Conservation (phyloP, 2,329 filamentous ascomycete genomes). For the Colletotrichum sp. region DNA sequence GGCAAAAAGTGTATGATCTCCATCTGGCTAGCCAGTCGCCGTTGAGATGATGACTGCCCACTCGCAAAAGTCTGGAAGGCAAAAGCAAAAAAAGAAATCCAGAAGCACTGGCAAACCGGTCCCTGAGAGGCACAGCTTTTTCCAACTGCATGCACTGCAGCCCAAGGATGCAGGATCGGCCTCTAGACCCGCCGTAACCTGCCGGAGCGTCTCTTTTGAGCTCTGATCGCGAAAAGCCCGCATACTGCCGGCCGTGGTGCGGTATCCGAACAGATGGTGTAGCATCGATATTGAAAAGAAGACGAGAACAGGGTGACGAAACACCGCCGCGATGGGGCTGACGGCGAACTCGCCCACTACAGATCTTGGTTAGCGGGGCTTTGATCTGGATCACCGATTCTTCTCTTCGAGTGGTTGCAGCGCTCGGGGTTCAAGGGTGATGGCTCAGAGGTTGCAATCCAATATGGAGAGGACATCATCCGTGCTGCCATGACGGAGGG, state of each 20-base stretch:
- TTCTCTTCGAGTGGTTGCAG: background rate
- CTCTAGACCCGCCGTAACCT: background rate
- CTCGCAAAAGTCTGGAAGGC: background rate
- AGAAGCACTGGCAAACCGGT: background rate
- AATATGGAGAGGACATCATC: background rate
- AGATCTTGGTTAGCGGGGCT: slow-evolving; percentile 20
- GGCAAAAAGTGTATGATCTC: background rate
- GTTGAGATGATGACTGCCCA: background rate
- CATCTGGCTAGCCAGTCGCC: background rate
- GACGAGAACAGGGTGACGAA: slow-evolving; percentile 14
- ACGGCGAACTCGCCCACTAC: slow-evolving; percentile 1
- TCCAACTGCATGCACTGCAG: background rate
- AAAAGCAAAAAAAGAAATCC: background rate
- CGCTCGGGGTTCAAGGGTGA: background rate
- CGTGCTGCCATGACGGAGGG: slow-evolving; percentile 1
- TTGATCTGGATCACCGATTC: slow-evolving; percentile 15
- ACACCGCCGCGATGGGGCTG: slow-evolving; percentile 5
- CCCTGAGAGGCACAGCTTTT: background rate
- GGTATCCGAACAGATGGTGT: background rate
- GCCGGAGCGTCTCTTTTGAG: background rate
- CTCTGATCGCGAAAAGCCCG: slow-evolving; percentile 6
- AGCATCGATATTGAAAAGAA: slow-evolving; percentile 7
- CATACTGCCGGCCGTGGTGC: background rate
- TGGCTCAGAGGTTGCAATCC: background rate
- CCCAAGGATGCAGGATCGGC: background rate